Percentiles rank a stretch among this genome's conserved stretches.
phyloP scores from a whole-genome alignment of 2,329 filamentous ascomycete genomes.

The Alternaria angustiovoidea region DNA sequence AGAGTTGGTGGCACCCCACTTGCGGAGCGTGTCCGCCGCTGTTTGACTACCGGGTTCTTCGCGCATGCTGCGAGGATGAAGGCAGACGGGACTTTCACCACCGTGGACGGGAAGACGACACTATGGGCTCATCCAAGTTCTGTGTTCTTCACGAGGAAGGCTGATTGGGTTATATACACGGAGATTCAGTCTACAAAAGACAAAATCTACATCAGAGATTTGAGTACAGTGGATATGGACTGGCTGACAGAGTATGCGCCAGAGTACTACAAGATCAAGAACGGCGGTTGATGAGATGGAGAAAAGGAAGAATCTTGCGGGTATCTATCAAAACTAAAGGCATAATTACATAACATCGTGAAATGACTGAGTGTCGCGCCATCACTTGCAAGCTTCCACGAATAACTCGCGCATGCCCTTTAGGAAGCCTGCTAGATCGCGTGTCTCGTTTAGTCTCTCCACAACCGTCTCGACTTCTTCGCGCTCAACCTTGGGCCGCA shows the following conservation, averaged over 20 bases:
- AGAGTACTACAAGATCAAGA: constrained; percentile 61
- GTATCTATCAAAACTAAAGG: constrained; percentile 6
- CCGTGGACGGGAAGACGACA: constrained; percentile 78
- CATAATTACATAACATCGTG: constrained; percentile 2
- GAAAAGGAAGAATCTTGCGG: constrained; percentile 4
- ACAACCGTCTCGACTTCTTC: constrained; percentile 80
- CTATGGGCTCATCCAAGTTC: constrained; percentile 91
- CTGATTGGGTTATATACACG: constrained; percentile 95
- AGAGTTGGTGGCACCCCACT: constrained; percentile 58
- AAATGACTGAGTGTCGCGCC: not conserved
- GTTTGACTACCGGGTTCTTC: constrained; percentile 90
- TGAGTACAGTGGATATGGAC: constrained; percentile 92
- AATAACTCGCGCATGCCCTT: constrained; percentile 87
- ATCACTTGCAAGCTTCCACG: constrained; percentile 61
- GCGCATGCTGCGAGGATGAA: constrained; percentile 94
- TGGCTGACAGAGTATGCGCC: constrained; percentile 92
- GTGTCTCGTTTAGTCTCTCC: constrained; percentile 81
- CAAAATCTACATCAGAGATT: constrained; percentile 89
- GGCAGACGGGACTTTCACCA: constrained; percentile 86
- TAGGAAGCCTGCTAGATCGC: constrained; percentile 74
- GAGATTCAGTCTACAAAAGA: constrained; percentile 88
- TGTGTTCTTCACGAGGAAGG: constrained; percentile 94
- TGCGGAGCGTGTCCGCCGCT: constrained; percentile 80
- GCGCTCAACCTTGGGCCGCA: constrained; percentile 80
- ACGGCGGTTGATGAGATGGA: constrained; percentile 18